A percentile compares a stretch with the other conserved stretches of the same genome.
These are phyloP conservation scores for Suhomyces choctaworum DNA, from an alignment of 1,139 yeast species.

Conservation along the genomic window DNA sequence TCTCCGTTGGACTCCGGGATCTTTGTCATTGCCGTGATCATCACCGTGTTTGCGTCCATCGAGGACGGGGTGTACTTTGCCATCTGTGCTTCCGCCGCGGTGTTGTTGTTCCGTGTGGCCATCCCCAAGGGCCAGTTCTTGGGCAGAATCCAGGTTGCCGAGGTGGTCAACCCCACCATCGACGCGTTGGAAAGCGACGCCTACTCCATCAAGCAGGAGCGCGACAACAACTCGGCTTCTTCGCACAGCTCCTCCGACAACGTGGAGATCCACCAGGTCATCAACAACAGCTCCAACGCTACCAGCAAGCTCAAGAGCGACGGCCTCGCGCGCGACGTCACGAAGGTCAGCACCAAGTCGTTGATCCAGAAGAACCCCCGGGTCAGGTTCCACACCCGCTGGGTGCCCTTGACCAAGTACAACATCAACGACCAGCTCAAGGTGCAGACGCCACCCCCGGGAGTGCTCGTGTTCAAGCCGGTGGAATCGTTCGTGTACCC, in stretches of 20 bases:
- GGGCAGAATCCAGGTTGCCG: constrained; percentile 73
- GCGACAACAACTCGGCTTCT: constrained; percentile 11
- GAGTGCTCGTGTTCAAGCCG: constrained; percentile 83
- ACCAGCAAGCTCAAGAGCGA: constrained; percentile 19
- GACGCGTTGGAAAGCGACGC: constrained; percentile 14
- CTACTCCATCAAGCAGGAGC: constrained; percentile 13
- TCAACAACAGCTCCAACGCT: constrained; percentile 23
- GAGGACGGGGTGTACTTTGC: constrained; percentile 93
- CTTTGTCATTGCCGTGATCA: constrained; percentile 72
- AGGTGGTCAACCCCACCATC: constrained; percentile 61
- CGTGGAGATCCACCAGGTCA: constrained; percentile 47
- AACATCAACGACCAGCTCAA: constrained; percentile 58
- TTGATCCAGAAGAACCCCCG: constrained; percentile 31
- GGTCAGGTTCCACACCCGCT: constrained; percentile 58
- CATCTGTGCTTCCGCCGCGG: constrained; percentile 78
- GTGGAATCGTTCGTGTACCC: constrained; percentile 81
- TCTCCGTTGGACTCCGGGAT: constrained; percentile 77
- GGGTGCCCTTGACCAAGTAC: constrained; percentile 74
- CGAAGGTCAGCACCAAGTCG: constrained; percentile 22
- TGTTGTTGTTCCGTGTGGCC: constrained; percentile 70
- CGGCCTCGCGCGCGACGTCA: constrained; percentile 17
- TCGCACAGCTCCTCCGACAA: constrained; percentile 23
- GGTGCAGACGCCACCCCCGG: constrained; percentile 83
- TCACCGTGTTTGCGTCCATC: constrained; percentile 78
- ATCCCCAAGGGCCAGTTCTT: constrained; percentile 81